Conservation (phyloP, 352 stramenopile species). For the Phytophthora quininea region DNA sequence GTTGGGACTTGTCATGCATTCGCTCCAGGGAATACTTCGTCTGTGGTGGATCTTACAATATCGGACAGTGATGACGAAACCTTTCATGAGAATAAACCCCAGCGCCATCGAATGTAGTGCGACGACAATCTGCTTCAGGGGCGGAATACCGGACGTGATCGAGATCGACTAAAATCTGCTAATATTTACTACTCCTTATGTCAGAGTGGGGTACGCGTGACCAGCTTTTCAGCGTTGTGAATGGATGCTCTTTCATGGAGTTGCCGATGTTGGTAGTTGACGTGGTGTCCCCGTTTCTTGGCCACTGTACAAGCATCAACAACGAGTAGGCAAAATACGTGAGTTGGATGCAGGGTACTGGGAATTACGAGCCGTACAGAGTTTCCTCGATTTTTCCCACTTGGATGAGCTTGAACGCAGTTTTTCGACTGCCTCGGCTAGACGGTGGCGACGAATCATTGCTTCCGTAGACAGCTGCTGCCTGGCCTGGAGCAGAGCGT, state of each 20-base stretch:
- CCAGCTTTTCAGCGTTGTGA: too few relatives aligned
- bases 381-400: slow-evolving; percentile 84
- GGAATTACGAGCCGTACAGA: slow-evolving; percentile 58
- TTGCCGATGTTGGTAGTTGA: slow-evolving; percentile 7
- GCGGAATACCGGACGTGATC: slow-evolving; percentile 42
- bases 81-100: slow-evolving; percentile 13
- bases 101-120: neutral
- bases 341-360: neutral
- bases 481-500: slow-evolving; percentile 56
- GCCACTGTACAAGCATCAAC: slow-evolving; percentile 18
- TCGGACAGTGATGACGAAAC: slow-evolving; percentile 35
- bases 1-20: neutral
- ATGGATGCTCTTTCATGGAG: slow-evolving; percentile 14
- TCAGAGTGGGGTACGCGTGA: neutral
- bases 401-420: slow-evolving; percentile 60
- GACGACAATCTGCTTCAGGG: neutral
- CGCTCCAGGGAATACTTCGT: neutral
- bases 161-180: slow-evolving; percentile 37
- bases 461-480: slow-evolving; percentile 71
- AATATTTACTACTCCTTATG: neutral
- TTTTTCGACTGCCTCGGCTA: slow-evolving; percentile 70
- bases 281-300: slow-evolving; percentile 10
- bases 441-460: slow-evolving; percentile 71
- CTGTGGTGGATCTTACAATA: slow-evolving; percentile 40
- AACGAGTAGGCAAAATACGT: slow-evolving; percentile 14